phyloP scores from a whole-genome alignment of 371 early-diverging fungal species.

The Mucor indicus region DNA sequence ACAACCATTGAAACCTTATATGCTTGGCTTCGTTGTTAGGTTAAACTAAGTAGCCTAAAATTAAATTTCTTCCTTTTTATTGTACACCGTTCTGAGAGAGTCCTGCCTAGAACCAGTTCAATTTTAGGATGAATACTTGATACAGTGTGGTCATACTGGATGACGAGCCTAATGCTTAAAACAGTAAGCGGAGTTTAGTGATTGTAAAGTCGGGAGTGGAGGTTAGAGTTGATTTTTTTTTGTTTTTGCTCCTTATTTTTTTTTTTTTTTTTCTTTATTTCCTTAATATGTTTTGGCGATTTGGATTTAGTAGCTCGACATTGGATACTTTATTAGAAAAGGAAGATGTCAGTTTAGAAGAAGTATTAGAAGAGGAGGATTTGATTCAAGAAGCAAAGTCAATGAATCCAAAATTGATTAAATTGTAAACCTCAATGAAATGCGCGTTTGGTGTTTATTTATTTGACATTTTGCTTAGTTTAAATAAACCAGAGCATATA shows the following conservation, averaged over 20 bases:
- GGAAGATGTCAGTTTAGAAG: constrained; percentile 70
- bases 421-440: constrained; percentile 53
- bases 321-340: constrained; percentile 75
- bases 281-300: constrained; percentile 71
- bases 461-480: constrained; percentile 28
- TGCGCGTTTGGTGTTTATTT: background rate
- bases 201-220: no score
- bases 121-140: no score
- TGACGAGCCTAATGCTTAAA: no score
- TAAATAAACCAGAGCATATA: constrained; percentile 60
- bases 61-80: no score
- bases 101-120: no score
- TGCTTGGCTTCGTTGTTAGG: no score
- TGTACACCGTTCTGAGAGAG: no score
- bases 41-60: no score
- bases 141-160: no score
- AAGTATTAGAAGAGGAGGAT: constrained; percentile 78
- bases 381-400: constrained; percentile 81
- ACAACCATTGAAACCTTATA: no score
- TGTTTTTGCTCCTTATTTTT: background rate
- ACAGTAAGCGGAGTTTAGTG: no score
- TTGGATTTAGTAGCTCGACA: constrained; percentile 72
- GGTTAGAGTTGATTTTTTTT: no score
- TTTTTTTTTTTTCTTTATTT: background rate
- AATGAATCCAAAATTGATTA: constrained; percentile 73